These are phyloP conservation scores for Nicotiana benthamiana DNA, from an alignment of 257 asterid species.

Conservation along the genomic window DNA sequence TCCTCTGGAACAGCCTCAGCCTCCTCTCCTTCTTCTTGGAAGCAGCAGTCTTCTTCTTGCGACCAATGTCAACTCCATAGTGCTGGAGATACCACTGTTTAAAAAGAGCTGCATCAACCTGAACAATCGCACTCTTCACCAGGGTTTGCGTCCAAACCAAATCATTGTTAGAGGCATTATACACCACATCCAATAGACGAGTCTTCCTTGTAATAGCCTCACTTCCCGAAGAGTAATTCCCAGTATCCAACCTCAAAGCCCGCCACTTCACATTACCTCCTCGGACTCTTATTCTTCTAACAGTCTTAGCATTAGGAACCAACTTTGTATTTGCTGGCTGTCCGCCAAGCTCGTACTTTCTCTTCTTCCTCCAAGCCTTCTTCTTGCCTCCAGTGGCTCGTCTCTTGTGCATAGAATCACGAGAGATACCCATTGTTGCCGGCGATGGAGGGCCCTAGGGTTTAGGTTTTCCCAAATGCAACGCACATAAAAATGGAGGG, in stretches of 20 bases:
- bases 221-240: conserved; percentile 49
- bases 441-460: neutral
- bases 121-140: conserved; percentile 40
- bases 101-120: conserved; percentile 45
- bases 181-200: conserved; percentile 33
- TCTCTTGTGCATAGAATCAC: conserved; percentile 53
- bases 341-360: conserved; percentile 46
- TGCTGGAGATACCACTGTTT: conserved; percentile 46
- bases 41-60: conserved; percentile 31
- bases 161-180: conserved; percentile 39
- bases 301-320: conserved; percentile 29
- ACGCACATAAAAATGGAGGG: neutral
- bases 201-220: conserved; percentile 37
- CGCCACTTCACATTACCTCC: conserved; percentile 55
- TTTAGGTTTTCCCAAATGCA: neutral
- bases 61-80: conserved; percentile 35
- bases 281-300: conserved; percentile 29
- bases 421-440: conserved; percentile 29
- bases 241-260: conserved; percentile 47
- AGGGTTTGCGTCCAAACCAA: conserved; percentile 38
- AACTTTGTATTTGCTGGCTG: conserved; percentile 37
- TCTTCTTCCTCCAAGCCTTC: conserved; percentile 53
- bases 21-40: conserved; percentile 33
- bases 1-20: conserved; percentile 26
- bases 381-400: conserved; percentile 53